Evolutionary conservation across 441 rosid species (phyloP).

Genomic region (Bocquillonia castaneifolia): DNA sequence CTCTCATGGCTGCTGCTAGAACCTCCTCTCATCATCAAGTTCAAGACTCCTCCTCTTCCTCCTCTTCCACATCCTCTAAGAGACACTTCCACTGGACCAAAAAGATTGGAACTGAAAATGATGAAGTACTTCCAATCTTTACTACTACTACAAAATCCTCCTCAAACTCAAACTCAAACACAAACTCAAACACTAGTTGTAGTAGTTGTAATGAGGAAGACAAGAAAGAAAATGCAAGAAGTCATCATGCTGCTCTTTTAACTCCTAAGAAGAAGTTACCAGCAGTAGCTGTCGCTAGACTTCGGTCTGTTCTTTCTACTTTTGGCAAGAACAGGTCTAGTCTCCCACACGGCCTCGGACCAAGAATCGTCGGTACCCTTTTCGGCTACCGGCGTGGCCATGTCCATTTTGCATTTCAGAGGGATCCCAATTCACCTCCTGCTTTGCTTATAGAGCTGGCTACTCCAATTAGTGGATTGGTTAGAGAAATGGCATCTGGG

Average conservation of each 20-base stretch:
- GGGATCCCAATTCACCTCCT: constrained; percentile 66
- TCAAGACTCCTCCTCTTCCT: neutral
- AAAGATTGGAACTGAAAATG: constrained; percentile 57
- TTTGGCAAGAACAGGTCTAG: constrained; percentile 46
- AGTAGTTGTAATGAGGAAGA: constrained; percentile 20
- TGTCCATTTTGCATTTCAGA: constrained; percentile 86
- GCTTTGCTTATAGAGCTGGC: constrained; percentile 85
- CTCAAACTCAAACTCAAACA: no score
- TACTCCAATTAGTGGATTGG: constrained; percentile 74
- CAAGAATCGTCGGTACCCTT: constrained; percentile 75
- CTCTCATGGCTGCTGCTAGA: constrained; percentile 45
- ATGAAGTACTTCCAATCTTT: constrained; percentile 30
- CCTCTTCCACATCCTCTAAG: constrained; percentile 59
- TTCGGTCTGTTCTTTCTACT: constrained; percentile 59
- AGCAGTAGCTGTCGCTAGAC: constrained; percentile 70
- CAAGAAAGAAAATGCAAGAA: constrained; percentile 23
- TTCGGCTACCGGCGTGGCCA: constrained; percentile 86
- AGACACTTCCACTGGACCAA: constrained; percentile 87
- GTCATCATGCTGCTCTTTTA: constrained; percentile 21
- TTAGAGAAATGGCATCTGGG: constrained; percentile 92
- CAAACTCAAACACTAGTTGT: no score
- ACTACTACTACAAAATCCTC: constrained; percentile 30
- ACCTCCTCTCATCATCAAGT: constrained; percentile 39
- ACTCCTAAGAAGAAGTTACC: constrained; percentile 63
- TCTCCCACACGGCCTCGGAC: constrained; percentile 46